Evolutionary conservation across 1,284 basidiomycete genomes (phyloP), one percentile per base, ranked within the genome.

Genomic region (Entoloma clypeatum): DNA sequence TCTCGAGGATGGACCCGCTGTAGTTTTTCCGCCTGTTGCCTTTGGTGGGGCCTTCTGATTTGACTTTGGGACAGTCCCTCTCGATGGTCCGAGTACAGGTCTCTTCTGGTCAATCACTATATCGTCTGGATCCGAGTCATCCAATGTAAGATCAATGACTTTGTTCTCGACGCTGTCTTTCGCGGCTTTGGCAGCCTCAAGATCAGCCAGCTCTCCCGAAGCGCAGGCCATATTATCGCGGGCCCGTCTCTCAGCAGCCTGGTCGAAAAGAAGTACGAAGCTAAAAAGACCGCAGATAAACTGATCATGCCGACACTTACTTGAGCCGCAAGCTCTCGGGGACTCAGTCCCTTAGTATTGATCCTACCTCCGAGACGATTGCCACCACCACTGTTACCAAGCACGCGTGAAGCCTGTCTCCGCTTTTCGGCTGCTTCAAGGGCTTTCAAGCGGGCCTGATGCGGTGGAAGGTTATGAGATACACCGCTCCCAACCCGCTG

Each of bases 181-280:
- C 1, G 80, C 76, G 5, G 85, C 86, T 53, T 79, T 85, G 10
- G 74, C 74, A 2, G 75, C 77, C 59, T 91, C 87, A n/a, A 64
- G 71, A 45, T 79, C 67, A 1, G 79, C 81, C 16, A 67, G 44
- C 10, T 65, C 61, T 2, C 79, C 82, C 23, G 78, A 81, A 2
- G 74, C 82, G 56, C 89, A 92, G 0, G 74, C 59, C 56, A 80
- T 81, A 53, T 86, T 81, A 53, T 93, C 91, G 14, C 65, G 65
- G 3, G 71, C 66, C 43, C 91, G 70, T 41, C 83, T 72, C 56
- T 92, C 88, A 0, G 91, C 91, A 32, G 91, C 91, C 89, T 92
- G 54, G 5, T 30, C 36, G 19, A 47, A 36, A 13, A 5, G 23
- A 31, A 22, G 39, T 39, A 40, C 4, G 27, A 16, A 19, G 11